Evolutionary conservation across 208 protist genomes (phyloP), one percentile per base, ranked within the genome.

Genomic region (Histomonas meleagridis): DNA sequence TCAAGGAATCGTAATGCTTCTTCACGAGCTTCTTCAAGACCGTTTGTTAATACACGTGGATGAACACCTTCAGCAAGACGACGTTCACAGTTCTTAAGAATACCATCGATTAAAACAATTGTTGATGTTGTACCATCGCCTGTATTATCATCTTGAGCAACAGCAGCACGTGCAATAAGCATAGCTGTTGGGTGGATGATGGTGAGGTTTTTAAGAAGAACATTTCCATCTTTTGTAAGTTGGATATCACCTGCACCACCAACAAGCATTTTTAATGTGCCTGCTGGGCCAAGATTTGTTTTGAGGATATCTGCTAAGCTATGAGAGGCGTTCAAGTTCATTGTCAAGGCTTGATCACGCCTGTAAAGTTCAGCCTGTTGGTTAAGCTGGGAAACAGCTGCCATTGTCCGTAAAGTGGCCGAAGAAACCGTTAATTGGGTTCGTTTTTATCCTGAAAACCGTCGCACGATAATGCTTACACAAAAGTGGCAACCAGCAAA

Each of bases 211-310:
- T 98, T 96, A 18, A 99, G 95, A 46, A 99, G 96, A 43, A 98
- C 98, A 92, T 97, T 98, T 46, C 99, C 99, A 92, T 99, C 98
- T 94, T 99, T 99, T 14, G 99, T 99, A 35, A 99, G 97, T 94
- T 99, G 99, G 90, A 99, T 99, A 79, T 98, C 96, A 40, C 98
- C 98, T 92, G 97, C 96, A 70, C 98, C 98, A 53, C 96, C 97
- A 23, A 99, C 98, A 12, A 99, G 96, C 94, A 96, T 94, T 70
- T 96, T 95, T 26, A 95, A 91, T 38, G 94, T 95, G 26, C 94
- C 94, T 93, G 97, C 97, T 53, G 99, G 99, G 2, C 98, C 99
- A 28, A 99, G 95, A 94, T 99, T 99, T 7, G 97, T 97, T 93
- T 98, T 98, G 16, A 99, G 93, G 0, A 99, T 96, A 70, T 98